These are phyloP conservation scores for Colletotrichum limetticola DNA, from an alignment of 2,329 filamentous ascomycete genomes.

Conservation along the genomic window DNA sequence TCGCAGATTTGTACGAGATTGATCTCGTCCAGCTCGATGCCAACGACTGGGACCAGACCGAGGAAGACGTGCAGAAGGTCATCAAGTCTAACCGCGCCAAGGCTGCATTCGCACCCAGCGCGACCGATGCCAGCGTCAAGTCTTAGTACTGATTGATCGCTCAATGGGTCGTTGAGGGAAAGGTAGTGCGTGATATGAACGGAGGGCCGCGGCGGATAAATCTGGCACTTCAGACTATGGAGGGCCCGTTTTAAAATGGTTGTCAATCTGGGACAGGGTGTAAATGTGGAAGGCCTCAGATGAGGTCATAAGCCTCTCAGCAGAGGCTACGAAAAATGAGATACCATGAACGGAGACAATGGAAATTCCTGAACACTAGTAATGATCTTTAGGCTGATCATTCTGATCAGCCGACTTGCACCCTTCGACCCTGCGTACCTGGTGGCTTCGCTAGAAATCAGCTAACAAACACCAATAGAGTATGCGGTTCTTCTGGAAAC, in stretches of 20 bases:
- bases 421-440: not conserved
- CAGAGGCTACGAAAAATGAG: constrained; percentile 29
- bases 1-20: constrained; percentile 82
- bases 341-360: constrained; percentile 35
- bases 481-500: not conserved
- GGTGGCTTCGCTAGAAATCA: not conserved
- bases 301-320: constrained; percentile 6
- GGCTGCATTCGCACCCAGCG: constrained; percentile 62
- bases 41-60: constrained; percentile 90
- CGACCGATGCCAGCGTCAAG: constrained; percentile 45
- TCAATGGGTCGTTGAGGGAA: not conserved
- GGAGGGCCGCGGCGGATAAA: not conserved
- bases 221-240: not conserved
- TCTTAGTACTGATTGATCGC: constrained; percentile 19
- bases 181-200: not conserved
- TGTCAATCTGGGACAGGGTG: constrained; percentile 11
- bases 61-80: constrained; percentile 82
- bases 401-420: not conserved
- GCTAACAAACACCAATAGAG: not conserved
- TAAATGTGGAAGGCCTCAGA: constrained; percentile 15
- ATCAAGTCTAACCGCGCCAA: constrained; percentile 77
- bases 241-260: not conserved
- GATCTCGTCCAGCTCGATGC: constrained; percentile 85
- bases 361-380: constrained; percentile 10
- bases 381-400: not conserved